Percentiles rank a stretch among this genome's conserved stretches.
Conservation (phyloP, 1,284 basidiomycete species). For the Leccinum fallax region DNA sequence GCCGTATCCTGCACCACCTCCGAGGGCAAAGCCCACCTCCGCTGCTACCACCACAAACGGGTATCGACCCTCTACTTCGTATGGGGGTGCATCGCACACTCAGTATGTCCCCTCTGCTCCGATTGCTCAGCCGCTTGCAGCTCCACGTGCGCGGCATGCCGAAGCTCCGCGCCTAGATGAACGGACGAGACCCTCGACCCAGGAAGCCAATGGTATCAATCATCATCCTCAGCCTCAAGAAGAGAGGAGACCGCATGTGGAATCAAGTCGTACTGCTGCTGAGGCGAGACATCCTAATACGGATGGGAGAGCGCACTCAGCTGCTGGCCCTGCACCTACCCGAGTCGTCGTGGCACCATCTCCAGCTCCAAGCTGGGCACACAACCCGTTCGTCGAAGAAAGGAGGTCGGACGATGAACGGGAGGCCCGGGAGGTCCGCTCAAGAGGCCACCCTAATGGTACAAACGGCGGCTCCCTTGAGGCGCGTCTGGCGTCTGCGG, state of each 20-base stretch:
- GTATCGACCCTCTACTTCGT: slow-evolving; percentile 11
- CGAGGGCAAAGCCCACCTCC: slow-evolving; percentile 16
- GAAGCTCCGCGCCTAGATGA: slow-evolving; percentile 27
- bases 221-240: slow-evolving; percentile 13
- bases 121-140: slow-evolving; percentile 18
- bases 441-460: slow-evolving; percentile 16
- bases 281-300: slow-evolving; percentile 12
- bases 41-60: slow-evolving; percentile 11
- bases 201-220: slow-evolving; percentile 12
- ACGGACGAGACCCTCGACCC: slow-evolving; percentile 15
- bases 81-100: slow-evolving; percentile 15
- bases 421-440: slow-evolving; percentile 22
- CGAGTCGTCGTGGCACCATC: slow-evolving; percentile 17
- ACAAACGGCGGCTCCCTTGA: slow-evolving; percentile 11
- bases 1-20: slow-evolving; percentile 34
- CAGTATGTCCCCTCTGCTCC: slow-evolving; percentile 13
- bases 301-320: slow-evolving; percentile 15
- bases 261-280: slow-evolving; percentile 14
- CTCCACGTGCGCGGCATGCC: slow-evolving; percentile 26
- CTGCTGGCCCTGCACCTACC: slow-evolving; percentile 3
- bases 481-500: slow-evolving; percentile 32
- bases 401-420: slow-evolving; percentile 35
- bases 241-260: slow-evolving; percentile 15
- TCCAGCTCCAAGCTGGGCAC: slow-evolving; percentile 35
- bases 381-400: slow-evolving; percentile 33